phyloP scores from a whole-genome alignment of 306 rosid genomes.

The Arachis stenosperma region DNA sequence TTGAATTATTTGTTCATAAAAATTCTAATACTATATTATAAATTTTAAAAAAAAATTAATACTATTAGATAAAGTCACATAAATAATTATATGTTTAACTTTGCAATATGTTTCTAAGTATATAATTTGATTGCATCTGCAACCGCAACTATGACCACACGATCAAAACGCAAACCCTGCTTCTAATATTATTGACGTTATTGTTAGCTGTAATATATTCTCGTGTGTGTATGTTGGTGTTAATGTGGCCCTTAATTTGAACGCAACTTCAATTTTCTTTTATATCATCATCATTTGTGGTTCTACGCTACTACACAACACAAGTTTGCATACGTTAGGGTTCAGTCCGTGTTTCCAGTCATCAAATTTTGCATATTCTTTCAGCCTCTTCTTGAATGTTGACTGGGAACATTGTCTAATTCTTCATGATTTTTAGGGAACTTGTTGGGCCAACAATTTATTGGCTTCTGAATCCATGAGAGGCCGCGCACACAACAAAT shows the following conservation, averaged over 20 bases:
- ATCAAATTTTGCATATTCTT: neutral
- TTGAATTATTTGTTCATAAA: no score
- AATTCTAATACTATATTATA: no score
- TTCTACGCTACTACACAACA: neutral
- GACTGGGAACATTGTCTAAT: slow-evolving; percentile 36
- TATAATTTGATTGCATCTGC: no score
- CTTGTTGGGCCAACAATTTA: slow-evolving; percentile 2
- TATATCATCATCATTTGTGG: neutral
- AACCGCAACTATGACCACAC: no score
- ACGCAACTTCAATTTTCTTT: neutral
- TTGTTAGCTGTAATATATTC: no score
- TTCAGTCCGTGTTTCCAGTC: slow-evolving; percentile 11
- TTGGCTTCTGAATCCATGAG: neutral
- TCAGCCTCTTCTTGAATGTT: slow-evolving; percentile 21
- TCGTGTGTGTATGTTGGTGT: no score
- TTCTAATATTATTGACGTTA: no score
- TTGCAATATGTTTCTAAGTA: no score
- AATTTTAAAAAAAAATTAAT: no score
- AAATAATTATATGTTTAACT: no score
- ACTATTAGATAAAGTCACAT: no score
- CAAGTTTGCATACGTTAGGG: neutral
- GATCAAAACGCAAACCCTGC: no score
- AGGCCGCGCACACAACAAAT: neutral
- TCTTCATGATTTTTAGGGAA: slow-evolving; percentile 10
- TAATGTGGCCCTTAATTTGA: neutral